phyloP scores from a whole-genome alignment of 768 basidiomycete genomes.

The Roridomyces roridus region DNA sequence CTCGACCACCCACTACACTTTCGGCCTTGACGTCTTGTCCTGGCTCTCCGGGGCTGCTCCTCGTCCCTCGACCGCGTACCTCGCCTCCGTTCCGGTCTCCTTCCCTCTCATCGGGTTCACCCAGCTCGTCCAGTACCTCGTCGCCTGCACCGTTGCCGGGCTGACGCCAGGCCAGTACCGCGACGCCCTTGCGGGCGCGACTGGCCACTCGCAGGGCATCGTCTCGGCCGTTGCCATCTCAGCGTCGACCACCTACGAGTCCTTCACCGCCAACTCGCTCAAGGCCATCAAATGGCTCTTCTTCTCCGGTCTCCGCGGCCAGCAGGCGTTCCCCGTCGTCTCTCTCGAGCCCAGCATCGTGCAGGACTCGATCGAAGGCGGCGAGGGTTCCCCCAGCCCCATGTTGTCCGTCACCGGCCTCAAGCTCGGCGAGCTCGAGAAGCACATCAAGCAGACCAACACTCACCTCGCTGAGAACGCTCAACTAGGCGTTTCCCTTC shows the following conservation, averaged over 20 bases:
- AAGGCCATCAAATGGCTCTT: slow-evolving; percentile 94
- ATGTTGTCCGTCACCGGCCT: slow-evolving; percentile 94
- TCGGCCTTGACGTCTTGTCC: slow-evolving; percentile 80
- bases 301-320: slow-evolving; percentile 91
- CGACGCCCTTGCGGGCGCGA: slow-evolving; percentile 78
- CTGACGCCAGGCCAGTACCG: slow-evolving; percentile 84
- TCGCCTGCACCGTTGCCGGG: slow-evolving; percentile 76
- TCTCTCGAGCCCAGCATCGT: slow-evolving; percentile 89
- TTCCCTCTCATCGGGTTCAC: slow-evolving; percentile 96
- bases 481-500: slow-evolving; percentile 83
- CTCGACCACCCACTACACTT: slow-evolving; percentile 70
- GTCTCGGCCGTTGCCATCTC: slow-evolving; percentile 92
- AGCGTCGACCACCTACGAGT: slow-evolving; percentile 76
- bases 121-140: slow-evolving; percentile 92
- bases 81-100: slow-evolving; percentile 93
- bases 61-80: slow-evolving; percentile 83
- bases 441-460: slow-evolving; percentile 88
- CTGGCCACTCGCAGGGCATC: slow-evolving; percentile 97
- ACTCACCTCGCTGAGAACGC: slow-evolving; percentile 80
- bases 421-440: slow-evolving; percentile 73
- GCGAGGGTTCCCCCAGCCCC: slow-evolving; percentile 91
- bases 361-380: slow-evolving; percentile 87
- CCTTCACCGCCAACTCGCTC: slow-evolving; percentile 74
- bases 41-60: slow-evolving; percentile 80
- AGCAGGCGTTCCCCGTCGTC: slow-evolving; percentile 92